Evolutionary conservation across 2,329 filamentous ascomycete genomes (phyloP), one percentile per base, ranked within the genome.

Genomic region (Cytospora piceicola): DNA sequence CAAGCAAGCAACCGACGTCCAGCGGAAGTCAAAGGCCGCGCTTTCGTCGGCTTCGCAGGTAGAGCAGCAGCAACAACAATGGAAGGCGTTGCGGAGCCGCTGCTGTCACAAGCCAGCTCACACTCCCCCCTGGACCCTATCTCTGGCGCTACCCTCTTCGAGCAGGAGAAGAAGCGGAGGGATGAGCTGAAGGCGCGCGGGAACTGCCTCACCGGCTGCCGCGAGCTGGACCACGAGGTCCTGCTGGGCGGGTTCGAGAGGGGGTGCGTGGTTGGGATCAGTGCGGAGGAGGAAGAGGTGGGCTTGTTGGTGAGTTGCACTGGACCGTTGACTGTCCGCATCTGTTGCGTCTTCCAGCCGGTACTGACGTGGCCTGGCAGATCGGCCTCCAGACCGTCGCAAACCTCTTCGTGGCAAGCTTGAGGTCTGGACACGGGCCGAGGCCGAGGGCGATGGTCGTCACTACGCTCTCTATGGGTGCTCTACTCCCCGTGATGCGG

Each of bases 211-310:
- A 81, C 78, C 1, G 85, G 84, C 15, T 85, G 82, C 61, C 52
- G 58, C 2, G 83, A 82, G 67, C 69, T 88, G 39, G 85, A 88
- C 68, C 73, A 77, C 2, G 72, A 80, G 34, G 77, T 83, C 7
- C 74, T 87, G 6, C 64, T 79, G 36, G 77, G 76, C 2, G 83
- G 83, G 0, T 75, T 86, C 14, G 79, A 82, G 72, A 73, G 81
- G n/a, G 85, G 84, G 0, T 75, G 74, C 24, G 79, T 88, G 0
- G 80, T 85, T 1, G 85, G 85, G 0, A 62, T 87, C 63, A 88
- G 84, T 63, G 76, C 81, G 0, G 84, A 85, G 72, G 80, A 82
- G 24, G 81, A 80, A 51, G 77, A 77, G n/a, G 72, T 84, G 65
- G 83, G 81, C 0, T 66, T 84, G 30, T 67, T 78, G 73, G 83